A percentile compares a stretch with the other conserved stretches of the same genome.
Evolutionary conservation across 2,329 filamentous ascomycete species (phyloP).

Genomic region (Pleurostoma richardsiae): DNA sequence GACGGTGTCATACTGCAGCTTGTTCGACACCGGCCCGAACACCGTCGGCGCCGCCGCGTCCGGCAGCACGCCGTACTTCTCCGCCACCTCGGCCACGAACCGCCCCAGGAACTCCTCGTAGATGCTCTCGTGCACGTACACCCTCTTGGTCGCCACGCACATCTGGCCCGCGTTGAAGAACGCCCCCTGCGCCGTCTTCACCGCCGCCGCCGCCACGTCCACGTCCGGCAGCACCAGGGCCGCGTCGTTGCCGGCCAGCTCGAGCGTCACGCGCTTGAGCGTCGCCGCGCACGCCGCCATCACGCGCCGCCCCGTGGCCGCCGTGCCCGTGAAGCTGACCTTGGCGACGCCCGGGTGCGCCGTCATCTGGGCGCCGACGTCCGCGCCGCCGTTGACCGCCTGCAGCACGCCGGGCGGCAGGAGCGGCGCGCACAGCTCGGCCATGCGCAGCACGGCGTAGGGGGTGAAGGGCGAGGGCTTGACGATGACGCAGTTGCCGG

Average conservation of each 20-base stretch:
- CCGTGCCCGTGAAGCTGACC: constrained; percentile 55
- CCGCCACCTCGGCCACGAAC: constrained; percentile 36
- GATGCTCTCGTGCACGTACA: constrained; percentile 57
- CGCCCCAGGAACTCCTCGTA: constrained; percentile 48
- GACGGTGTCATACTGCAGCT: constrained; percentile 59
- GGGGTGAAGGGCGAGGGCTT: constrained; percentile 45
- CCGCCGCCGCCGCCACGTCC: constrained; percentile 38
- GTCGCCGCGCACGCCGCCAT: constrained; percentile 44
- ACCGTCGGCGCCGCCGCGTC: constrained; percentile 24
- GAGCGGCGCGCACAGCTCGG: constrained; percentile 33
- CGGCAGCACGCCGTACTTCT: constrained; percentile 29
- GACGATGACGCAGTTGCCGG: constrained; percentile 48
- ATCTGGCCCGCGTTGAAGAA: constrained; percentile 52
- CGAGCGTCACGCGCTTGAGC: constrained; percentile 49
- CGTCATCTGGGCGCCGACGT: constrained; percentile 47
- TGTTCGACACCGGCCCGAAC: constrained; percentile 59
- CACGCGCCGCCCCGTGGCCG: constrained; percentile 35
- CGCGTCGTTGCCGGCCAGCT: constrained; percentile 51
- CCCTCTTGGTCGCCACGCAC: constrained; percentile 51
- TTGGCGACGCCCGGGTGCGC: constrained; percentile 50
- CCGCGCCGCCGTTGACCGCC: constrained; percentile 47
- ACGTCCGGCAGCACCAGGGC: constrained; percentile 48
- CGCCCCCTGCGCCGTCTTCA: constrained; percentile 36
- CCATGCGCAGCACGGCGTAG: constrained; percentile 45
- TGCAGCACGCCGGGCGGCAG: constrained; percentile 54